Evolutionary conservation across 306 rosid genomes (phyloP).

Genomic region (Clitoria ternatea): DNA sequence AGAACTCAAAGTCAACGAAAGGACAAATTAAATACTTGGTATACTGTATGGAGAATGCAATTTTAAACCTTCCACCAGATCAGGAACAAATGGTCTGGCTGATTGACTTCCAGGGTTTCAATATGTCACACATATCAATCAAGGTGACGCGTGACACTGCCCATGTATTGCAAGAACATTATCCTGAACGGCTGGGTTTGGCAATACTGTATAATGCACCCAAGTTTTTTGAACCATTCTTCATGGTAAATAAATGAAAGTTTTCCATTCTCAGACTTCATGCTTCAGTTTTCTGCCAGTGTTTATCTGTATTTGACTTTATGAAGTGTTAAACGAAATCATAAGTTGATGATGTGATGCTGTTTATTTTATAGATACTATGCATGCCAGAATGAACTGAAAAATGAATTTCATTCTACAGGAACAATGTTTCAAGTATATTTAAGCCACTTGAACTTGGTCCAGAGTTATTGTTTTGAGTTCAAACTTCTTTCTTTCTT

Average conservation of each 20-base stretch:
- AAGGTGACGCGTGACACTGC: constrained; percentile 84
- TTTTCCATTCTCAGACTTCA: background rate
- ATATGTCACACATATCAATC: constrained; percentile 68
- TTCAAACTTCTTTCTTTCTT: background rate
- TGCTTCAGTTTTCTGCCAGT: background rate
- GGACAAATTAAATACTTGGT: constrained; percentile 83
- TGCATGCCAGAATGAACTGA: background rate
- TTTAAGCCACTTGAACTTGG: constrained; percentile 7
- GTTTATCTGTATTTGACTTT: constrained; percentile 4
- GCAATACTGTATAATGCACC: constrained; percentile 87
- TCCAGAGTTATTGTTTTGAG: constrained; percentile 7
- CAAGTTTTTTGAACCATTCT: constrained; percentile 87
- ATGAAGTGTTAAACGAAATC: background rate
- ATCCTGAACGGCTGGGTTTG: constrained; percentile 87
- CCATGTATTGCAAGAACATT: constrained; percentile 74
- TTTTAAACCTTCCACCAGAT: constrained; percentile 55
- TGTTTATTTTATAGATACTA: constrained; percentile 19
- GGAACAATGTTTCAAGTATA: background rate
- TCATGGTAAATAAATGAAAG: constrained; percentile 42
- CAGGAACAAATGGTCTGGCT: constrained; percentile 95
- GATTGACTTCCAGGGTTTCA: constrained; percentile 84
- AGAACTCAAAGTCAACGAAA: constrained; percentile 79
- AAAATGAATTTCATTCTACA: background rate
- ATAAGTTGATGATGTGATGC: constrained; percentile 2
- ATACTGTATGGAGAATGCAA: constrained; percentile 89